These are phyloP conservation scores for Capsicum rhomboideum DNA, from an alignment of 257 asterid genomes.

Conservation along the genomic window DNA sequence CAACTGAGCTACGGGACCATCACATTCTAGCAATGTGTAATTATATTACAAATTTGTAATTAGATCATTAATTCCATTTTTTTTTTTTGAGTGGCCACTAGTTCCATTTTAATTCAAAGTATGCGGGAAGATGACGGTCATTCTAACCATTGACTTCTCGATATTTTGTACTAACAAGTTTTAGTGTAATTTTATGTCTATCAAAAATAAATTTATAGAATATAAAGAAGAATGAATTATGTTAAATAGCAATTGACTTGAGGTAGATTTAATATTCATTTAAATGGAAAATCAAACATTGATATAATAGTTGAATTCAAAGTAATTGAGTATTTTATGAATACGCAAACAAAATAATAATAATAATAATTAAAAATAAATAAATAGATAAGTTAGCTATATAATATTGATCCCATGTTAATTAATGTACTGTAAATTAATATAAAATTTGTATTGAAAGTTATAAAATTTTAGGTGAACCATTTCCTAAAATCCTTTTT, in stretches of 20 bases:
- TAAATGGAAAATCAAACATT: background rate
- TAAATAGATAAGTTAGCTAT: too few relatives aligned
- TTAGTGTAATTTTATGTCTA: background rate
- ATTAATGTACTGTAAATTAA: too few relatives aligned
- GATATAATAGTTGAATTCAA: background rate
- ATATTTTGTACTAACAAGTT: too few relatives aligned
- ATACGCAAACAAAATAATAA: too few relatives aligned
- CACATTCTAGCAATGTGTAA: background rate
- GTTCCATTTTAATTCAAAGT: background rate
- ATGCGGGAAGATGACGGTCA: background rate
- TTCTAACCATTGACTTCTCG: background rate
- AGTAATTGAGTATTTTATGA: too few relatives aligned
- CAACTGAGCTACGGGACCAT: conserved; percentile 98
- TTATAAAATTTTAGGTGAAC: too few relatives aligned
- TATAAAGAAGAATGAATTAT: background rate
- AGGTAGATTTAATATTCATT: background rate
- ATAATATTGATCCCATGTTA: too few relatives aligned
- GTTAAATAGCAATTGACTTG: background rate
- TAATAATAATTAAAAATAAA: too few relatives aligned
- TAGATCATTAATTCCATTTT: background rate
- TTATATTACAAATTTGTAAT: background rate
- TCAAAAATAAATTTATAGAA: too few relatives aligned
- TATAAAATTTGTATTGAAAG: too few relatives aligned
- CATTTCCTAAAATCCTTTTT: too few relatives aligned
- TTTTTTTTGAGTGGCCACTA: too few relatives aligned